A percentile compares a stretch with the other conserved stretches of the same genome.
Conservation (phyloP, 2,329 filamentous ascomycete species). For the Tetracladium maxilliforme region DNA sequence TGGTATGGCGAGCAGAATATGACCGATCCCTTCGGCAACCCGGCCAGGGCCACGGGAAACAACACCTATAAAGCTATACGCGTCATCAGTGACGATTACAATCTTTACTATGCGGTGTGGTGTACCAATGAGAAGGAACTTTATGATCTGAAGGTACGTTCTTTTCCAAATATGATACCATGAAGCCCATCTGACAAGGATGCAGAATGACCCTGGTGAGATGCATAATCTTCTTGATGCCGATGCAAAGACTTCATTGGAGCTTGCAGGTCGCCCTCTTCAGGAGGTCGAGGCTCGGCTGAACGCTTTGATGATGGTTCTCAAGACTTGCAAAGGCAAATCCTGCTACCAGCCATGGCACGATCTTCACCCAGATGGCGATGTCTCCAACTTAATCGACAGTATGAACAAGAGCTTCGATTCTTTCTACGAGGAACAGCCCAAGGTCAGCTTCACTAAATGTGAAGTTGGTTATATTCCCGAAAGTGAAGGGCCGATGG, state of each 20-base stretch:
- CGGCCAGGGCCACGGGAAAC: slow-evolving; percentile 11
- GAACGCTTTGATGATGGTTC: slow-evolving; percentile 41
- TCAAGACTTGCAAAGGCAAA: slow-evolving; percentile 42
- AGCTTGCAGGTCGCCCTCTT: slow-evolving; percentile 17
- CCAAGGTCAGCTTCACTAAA: slow-evolving; percentile 31
- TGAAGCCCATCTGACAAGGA: neutral
- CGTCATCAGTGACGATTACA: slow-evolving; percentile 31
- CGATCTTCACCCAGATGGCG: slow-evolving; percentile 34
- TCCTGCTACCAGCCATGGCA: slow-evolving; percentile 41
- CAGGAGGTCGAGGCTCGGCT: slow-evolving; percentile 31
- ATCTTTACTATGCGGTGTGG: slow-evolving; percentile 53
- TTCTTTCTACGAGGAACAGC: slow-evolving; percentile 32
- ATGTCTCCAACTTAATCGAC: slow-evolving; percentile 33
- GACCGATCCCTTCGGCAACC: too few species aligned
- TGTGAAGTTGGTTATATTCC: slow-evolving; percentile 42
- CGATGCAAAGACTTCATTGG: slow-evolving; percentile 6
- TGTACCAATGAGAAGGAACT: slow-evolving; percentile 53
- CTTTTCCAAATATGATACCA: neutral
- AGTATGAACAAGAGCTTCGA: slow-evolving; percentile 34
- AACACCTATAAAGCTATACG: slow-evolving; percentile 35
- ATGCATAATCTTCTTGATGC: slow-evolving; percentile 21
- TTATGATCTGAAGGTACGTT: slow-evolving; percentile 40
- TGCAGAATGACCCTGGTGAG: slow-evolving; percentile 32
- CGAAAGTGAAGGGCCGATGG: slow-evolving; percentile 38
- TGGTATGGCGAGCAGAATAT: too few species aligned